Conservation (phyloP, 257 asterid genomes). For the Solanum peruvianum region DNA sequence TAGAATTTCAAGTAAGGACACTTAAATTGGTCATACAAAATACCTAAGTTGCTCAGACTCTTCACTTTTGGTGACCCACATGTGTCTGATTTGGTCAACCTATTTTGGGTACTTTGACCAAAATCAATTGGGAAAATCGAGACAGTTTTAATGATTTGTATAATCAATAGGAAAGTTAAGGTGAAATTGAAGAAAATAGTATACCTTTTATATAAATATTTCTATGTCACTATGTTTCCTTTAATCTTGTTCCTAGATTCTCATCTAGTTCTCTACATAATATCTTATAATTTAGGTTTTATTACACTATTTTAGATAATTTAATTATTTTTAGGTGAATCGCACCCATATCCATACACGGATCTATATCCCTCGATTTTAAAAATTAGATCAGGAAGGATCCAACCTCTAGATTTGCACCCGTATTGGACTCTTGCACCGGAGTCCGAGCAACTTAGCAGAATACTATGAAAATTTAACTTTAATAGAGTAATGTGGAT, state of each 20-base stretch:
- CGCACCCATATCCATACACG: neutral
- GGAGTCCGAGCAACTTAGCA: neutral
- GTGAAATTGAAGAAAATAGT: neutral
- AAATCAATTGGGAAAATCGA: neutral
- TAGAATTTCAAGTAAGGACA: neutral
- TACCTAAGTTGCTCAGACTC: neutral
- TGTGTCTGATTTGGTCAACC: neutral
- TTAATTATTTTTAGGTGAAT: neutral
- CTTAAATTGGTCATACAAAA: neutral
- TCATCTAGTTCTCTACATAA: neutral
- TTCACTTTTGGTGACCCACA: neutral
- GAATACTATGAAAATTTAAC: neutral
- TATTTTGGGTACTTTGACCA: neutral
- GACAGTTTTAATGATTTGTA: neutral
- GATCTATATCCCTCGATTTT: neutral
- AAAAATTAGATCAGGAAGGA: neutral
- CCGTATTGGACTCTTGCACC: neutral
- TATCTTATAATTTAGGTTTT: neutral
- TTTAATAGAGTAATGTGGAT: neutral
- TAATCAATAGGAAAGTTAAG: neutral
- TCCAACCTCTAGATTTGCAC: neutral
- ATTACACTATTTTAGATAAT: neutral
- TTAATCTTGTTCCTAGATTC: neutral
- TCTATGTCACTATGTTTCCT: neutral
- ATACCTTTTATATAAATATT: neutral